phyloP scores from a whole-genome alignment of 768 basidiomycete species.

The Pilatotrama ljubarskyi region DNA sequence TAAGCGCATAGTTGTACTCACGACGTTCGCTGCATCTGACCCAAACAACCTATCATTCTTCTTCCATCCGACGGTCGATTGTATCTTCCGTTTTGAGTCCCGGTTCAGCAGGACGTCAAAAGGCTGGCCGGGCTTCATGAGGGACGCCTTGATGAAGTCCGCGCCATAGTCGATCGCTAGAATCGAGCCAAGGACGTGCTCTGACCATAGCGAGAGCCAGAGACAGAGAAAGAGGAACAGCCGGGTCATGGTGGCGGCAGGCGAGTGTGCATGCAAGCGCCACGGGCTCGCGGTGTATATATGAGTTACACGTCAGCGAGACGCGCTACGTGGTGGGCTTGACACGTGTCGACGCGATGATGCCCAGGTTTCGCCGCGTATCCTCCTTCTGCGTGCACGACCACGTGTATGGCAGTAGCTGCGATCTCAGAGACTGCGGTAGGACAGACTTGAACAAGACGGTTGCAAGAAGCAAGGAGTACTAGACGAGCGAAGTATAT shows the following conservation, averaged over 20 bases:
- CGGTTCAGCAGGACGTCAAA: slow-evolving; percentile 97
- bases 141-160: slow-evolving; percentile 95
- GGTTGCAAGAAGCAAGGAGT: too few species aligned
- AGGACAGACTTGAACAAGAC: too few species aligned
- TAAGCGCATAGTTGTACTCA: slow-evolving; percentile 41
- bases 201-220: slow-evolving; percentile 24
- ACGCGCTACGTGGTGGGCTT: slow-evolving; percentile 18
- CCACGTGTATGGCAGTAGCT: too few species aligned
- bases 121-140: slow-evolving; percentile 51
- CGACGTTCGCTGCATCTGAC: slow-evolving; percentile 83
- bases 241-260: slow-evolving; percentile 24
- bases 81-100: slow-evolving; percentile 96
- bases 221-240: slow-evolving; percentile 25
- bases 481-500: too few species aligned
- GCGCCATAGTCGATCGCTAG: slow-evolving; percentile 98
- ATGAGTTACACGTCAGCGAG: slow-evolving; percentile 20
- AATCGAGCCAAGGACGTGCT: slow-evolving; percentile 57
- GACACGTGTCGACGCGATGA: slow-evolving; percentile 17
- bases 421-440: too few species aligned
- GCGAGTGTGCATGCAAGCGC: slow-evolving; percentile 11
- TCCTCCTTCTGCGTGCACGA: neutral
- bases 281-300: slow-evolving; percentile 1
- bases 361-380: slow-evolving; percentile 3
- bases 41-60: slow-evolving; percentile 88
- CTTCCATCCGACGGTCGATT: slow-evolving; percentile 89